Evolutionary conservation across 2,329 filamentous ascomycete genomes (phyloP).

Genomic region (Myriosclerotinia curreyana): DNA sequence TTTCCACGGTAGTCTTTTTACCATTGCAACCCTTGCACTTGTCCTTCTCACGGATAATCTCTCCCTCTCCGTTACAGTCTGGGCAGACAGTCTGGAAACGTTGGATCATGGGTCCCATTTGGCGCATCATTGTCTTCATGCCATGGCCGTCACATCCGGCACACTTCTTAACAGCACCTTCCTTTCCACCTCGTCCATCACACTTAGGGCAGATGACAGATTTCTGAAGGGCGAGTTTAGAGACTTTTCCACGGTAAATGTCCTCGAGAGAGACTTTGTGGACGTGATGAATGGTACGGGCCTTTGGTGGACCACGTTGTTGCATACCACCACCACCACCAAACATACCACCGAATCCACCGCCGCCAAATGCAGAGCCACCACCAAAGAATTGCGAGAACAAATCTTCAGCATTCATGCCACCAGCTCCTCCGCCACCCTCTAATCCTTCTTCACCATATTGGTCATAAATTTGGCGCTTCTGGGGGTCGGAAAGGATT

Average conservation of each 20-base stretch:
- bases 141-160: constrained; percentile 86
- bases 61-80: constrained; percentile 95
- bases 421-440: constrained; percentile 72
- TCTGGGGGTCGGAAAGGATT: constrained; percentile 85
- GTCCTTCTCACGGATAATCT: constrained; percentile 95
- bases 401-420: constrained; percentile 94
- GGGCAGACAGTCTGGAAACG: constrained; percentile 99
- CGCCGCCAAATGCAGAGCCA: constrained; percentile 62
- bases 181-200: constrained; percentile 91
- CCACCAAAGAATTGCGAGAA: constrained; percentile 96
- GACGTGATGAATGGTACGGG: constrained; percentile 94
- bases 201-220: constrained; percentile 96
- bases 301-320: constrained; percentile 77
- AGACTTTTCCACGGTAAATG: constrained; percentile 96
- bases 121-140: constrained; percentile 99
- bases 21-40: constrained; percentile 94
- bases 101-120: constrained; percentile 99
- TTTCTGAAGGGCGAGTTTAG: constrained; percentile 94
- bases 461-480: constrained; percentile 90
- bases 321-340: constrained; percentile 65
- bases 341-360: constrained; percentile 73
- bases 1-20: constrained; percentile 97
- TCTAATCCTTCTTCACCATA: constrained; percentile 97
- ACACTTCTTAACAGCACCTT: constrained; percentile 94
- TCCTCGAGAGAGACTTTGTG: constrained; percentile 98